Evolutionary conservation across 2,329 filamentous ascomycete genomes (phyloP), one percentile per base, ranked within the genome.

Genomic region (Diaporthe citrichinensis): DNA sequence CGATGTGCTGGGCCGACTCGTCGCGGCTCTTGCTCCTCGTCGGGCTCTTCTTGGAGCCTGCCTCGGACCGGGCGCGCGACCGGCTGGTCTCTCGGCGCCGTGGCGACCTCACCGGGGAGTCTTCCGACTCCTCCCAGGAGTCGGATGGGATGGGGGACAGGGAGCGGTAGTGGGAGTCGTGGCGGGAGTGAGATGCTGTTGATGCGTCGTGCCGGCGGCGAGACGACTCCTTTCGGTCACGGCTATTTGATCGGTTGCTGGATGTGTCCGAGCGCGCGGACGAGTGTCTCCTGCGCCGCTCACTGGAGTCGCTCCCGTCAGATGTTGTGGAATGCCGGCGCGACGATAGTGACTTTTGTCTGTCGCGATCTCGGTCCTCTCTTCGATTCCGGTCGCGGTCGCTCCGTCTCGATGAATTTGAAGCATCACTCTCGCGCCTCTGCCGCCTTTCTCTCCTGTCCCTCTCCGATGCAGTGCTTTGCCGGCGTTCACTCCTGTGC

Each of bases 101-200:
- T 46, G 65, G 44, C 12, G 28, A 34, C 31, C 28, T 23, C 2
- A 25, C 51, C 39, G 10, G 20, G 28, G 57, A 44, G 20, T 62
- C 62, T 4, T 72, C 55, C 5, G 57, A 72, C 14, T 53, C 59
- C 28, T 72, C 75, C 41, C 72, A 76, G 0, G 71, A 57, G 34
- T 76, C 75, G 23, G 72, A 76, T 2, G 73, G 51, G 39, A 76
- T 69, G 14, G 75, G 75, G 0, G 75, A 76, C 3, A 76, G 25
- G 5, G 75, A 31, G 28, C 72, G 75, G 49, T 58, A 65, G 28
- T 53, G 17, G 10, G 72, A 51, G 34, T 61, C 72, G 17, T 58
- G 75, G 41, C 72, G 72, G 20, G 59, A 44, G 6, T 62, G 72
- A 1, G 75, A 61, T 17, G 68, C 44, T 17, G 55, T 55, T 8